phyloP scores from a whole-genome alignment of 129 eudicot species.

The Pseudognaphalium luteoalbum region DNA sequence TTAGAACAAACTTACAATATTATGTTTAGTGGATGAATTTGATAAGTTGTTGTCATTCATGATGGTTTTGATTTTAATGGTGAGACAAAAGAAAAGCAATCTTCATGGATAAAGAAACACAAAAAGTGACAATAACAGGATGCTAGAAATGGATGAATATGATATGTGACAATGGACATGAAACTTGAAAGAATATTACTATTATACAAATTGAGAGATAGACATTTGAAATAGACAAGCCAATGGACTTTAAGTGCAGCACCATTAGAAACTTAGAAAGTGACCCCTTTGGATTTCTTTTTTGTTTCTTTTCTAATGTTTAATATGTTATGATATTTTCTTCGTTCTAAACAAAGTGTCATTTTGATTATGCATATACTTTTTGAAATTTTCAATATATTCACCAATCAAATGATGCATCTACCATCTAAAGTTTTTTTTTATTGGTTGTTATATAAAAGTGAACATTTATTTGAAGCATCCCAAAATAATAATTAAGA shows the following conservation, averaged over 20 bases:
- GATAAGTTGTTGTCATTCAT: slow-evolving; percentile 16
- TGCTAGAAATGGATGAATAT: slow-evolving; percentile 14
- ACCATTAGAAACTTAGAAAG: too few species aligned
- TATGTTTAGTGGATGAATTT: neutral
- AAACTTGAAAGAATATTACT: slow-evolving; percentile 8
- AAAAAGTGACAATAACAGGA: neutral
- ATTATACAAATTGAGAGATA: slow-evolving; percentile 19
- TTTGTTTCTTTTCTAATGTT: slow-evolving; percentile 11
- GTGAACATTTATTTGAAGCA: too few species aligned
- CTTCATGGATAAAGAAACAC: slow-evolving; percentile 8
- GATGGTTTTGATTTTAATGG: slow-evolving; percentile 12
- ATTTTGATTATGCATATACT: too few species aligned
- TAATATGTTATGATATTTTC: too few species aligned
- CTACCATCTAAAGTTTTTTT: too few species aligned
- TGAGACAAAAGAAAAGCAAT: slow-evolving; percentile 15
- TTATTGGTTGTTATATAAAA: too few species aligned
- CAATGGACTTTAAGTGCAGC: too few species aligned
- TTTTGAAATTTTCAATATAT: too few species aligned
- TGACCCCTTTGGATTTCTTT: slow-evolving; percentile 24
- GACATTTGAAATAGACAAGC: slow-evolving; percentile 27
- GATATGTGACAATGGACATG: slow-evolving; percentile 15
- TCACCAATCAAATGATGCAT: too few species aligned
- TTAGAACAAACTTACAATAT: too few species aligned
- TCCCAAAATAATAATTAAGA: too few species aligned
- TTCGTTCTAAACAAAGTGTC: too few species aligned